phyloP scores from a whole-genome alignment of 108 stramenopile species.

The Cyclotella baltica region DNA sequence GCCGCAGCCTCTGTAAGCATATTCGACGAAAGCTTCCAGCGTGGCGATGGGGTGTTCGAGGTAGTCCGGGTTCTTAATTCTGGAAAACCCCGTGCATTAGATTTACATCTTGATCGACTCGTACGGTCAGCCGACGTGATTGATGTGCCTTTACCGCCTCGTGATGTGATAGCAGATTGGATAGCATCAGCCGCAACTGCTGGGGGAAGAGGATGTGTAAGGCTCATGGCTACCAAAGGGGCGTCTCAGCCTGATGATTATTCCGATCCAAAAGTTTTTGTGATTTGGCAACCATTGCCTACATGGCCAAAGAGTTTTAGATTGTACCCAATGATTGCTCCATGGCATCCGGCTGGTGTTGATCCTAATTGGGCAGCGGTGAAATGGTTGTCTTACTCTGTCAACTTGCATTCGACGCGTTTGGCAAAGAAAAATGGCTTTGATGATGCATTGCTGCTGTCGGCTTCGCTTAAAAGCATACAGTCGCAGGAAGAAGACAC shows the following conservation, averaged over 20 bases:
- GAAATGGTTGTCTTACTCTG: background rate
- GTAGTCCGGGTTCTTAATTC: background rate
- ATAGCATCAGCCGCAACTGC: background rate
- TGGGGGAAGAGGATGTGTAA: background rate
- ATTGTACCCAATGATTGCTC: background rate
- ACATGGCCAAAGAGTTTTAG: background rate
- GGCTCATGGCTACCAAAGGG: background rate
- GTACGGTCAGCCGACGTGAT: background rate
- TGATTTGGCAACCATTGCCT: background rate
- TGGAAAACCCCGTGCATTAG: background rate
- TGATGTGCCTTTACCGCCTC: background rate
- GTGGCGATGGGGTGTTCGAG: background rate
- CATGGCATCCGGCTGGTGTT: background rate
- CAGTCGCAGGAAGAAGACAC: background rate
- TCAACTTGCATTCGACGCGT: background rate
- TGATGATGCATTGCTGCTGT: background rate
- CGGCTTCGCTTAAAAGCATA: background rate
- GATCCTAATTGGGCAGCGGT: background rate
- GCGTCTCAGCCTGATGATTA: background rate
- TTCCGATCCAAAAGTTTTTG: background rate
- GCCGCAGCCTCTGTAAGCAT: background rate
- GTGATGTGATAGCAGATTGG: background rate
- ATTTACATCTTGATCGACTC: background rate
- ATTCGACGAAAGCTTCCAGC: background rate
- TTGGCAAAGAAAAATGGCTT: background rate